These are phyloP conservation scores for Zygnema circumcarinatum DNA, from an alignment of 139 green algal genomes.

Conservation along the genomic window DNA sequence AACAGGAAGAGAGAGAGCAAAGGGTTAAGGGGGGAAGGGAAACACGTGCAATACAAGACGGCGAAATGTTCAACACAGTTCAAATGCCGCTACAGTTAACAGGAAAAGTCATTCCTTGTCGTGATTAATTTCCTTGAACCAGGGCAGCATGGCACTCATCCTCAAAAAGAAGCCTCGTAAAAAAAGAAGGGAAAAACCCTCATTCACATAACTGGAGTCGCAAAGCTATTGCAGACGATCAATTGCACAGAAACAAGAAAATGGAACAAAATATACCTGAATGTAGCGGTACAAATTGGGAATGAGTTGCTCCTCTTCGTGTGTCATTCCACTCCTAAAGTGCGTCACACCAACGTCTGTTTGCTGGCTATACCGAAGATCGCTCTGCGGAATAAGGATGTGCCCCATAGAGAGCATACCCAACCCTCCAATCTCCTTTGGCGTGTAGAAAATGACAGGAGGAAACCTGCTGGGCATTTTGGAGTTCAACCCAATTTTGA, in stretches of 20 bases:
- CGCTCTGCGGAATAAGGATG: conserved; percentile 96
- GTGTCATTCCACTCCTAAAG: conserved; percentile 96
- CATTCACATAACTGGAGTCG: neutral
- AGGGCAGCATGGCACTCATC: no score
- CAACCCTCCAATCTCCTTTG: conserved; percentile 98
- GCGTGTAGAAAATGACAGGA: conserved; percentile 93
- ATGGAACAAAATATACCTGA: neutral
- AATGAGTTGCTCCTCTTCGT: conserved; percentile 99
- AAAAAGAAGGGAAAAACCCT: neutral
- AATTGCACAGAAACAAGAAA: neutral
- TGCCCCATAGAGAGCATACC: conserved; percentile 99
- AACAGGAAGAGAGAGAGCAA: conserved; percentile 51
- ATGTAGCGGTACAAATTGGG: conserved; percentile 92
- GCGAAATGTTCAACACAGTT: no score
- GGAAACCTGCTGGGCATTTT: conserved; percentile 93
- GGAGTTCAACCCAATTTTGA: conserved; percentile 98
- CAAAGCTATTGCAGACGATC: neutral
- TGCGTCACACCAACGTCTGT: conserved; percentile 94
- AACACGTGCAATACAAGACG: no score
- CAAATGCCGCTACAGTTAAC: no score
- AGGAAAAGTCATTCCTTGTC: no score
- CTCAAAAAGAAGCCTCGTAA: no score
- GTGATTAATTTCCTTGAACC: no score
- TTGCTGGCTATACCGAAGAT: conserved; percentile 93
- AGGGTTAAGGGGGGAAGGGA: no score